phyloP scores from a whole-genome alignment of 108 stramenopile genomes.

The Cyclostephanos tholiformis region DNA sequence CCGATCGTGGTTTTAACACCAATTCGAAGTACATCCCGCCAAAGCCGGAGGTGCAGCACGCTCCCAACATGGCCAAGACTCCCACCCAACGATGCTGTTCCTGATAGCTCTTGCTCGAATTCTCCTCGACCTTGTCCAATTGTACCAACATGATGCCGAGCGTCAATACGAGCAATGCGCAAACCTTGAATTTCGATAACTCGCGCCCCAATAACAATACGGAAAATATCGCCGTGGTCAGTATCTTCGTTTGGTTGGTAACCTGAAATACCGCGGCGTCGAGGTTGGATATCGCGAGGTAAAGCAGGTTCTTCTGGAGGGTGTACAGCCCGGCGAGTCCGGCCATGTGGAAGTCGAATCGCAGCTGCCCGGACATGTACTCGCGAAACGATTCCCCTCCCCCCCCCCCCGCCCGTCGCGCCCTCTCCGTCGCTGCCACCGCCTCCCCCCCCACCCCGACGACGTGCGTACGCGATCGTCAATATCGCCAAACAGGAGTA shows the following conservation, averaged over 20 bases:
- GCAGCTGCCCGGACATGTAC: neutral
- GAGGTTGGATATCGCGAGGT: conserved; percentile 92
- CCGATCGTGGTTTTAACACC: conserved; percentile 85
- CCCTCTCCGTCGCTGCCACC: no score
- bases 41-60: conserved; percentile 94
- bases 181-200: conserved; percentile 63
- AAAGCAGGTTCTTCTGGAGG: conserved; percentile 97
- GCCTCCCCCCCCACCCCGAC: neutral
- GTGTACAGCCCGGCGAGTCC: conserved; percentile 91
- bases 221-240: conserved; percentile 97
- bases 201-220: conserved; percentile 83
- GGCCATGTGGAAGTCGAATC: conserved; percentile 9
- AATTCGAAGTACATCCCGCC: conserved; percentile 97
- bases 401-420: no score
- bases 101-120: conserved; percentile 36
- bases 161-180: conserved; percentile 81
- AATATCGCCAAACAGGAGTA: conserved; percentile 61
- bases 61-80: conserved; percentile 90
- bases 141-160: conserved; percentile 93
- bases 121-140: conserved; percentile 47
- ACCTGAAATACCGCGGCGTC: conserved; percentile 98
- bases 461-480: conserved; percentile 1
- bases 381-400: conserved; percentile 4
- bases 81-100: conserved; percentile 78
- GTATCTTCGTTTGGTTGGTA: conserved; percentile 96